phyloP scores from a whole-genome alignment of 345 rosid species.

The Brassica nigra region DNA sequence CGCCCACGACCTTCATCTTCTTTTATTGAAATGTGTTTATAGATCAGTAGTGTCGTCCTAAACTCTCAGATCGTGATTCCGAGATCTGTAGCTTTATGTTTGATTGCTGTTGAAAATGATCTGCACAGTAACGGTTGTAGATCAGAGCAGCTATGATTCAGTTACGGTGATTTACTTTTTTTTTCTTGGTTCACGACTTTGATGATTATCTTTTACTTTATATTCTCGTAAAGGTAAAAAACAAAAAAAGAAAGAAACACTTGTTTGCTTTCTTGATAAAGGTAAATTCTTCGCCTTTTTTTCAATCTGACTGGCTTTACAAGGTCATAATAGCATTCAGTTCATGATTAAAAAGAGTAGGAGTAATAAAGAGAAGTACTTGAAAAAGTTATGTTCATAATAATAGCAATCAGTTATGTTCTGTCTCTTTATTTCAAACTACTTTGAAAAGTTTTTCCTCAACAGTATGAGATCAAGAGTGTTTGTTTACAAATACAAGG shows the following conservation, averaged over 20 bases:
- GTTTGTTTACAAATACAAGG: neutral
- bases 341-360: neutral
- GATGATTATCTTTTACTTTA: neutral
- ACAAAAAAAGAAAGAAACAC: neutral
- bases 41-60: conserved; percentile 3
- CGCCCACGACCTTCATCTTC: neutral
- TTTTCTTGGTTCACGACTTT: conserved; percentile 19
- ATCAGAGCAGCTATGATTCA: conserved; percentile 12
- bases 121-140: neutral
- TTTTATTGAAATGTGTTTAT: neutral
- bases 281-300: neutral
- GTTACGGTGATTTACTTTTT: neutral
- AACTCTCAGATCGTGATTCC: conserved; percentile 6
- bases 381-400: neutral
- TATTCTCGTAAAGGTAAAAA: conserved; percentile 16
- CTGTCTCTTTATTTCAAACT: conserved; percentile 8
- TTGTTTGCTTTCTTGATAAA: conserved; percentile 7
- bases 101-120: neutral
- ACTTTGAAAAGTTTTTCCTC: neutral
- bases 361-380: neutral
- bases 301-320: conserved; percentile 23
- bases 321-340: conserved; percentile 7
- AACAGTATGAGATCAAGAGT: neutral
- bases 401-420: neutral
- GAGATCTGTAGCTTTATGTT: conserved; percentile 3